Evolutionary conservation across 345 rosid genomes (phyloP).

Genomic region (Camelina hispida): DNA sequence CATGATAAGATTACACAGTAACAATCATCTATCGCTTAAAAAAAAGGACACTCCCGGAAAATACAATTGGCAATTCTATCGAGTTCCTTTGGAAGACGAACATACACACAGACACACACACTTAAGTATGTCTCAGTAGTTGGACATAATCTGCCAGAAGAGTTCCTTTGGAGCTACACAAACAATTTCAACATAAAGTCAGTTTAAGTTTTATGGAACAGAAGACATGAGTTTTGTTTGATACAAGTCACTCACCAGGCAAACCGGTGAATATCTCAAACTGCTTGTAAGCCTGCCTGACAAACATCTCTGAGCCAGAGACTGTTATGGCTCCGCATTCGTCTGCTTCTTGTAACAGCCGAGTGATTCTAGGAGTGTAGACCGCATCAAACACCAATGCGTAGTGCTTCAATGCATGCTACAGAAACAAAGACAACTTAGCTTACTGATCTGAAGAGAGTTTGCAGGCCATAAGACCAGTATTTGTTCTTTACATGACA

Average conservation of each 20-base stretch:
- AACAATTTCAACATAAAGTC: not conserved
- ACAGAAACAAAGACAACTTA: constrained; percentile 29
- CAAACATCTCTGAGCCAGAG: constrained; percentile 89
- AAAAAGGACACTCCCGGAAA: constrained; percentile 5
- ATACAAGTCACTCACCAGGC: constrained; percentile 54
- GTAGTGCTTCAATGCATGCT: constrained; percentile 75
- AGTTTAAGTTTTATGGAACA: constrained; percentile 24
- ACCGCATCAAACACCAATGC: constrained; percentile 86
- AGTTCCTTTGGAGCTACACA: constrained; percentile 86
- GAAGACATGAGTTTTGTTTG: not conserved
- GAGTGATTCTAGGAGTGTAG: constrained; percentile 82
- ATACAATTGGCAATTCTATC: constrained; percentile 16
- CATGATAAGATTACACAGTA: too few species aligned
- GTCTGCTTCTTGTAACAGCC: constrained; percentile 81
- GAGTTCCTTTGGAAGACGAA: constrained; percentile 17
- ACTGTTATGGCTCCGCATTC: constrained; percentile 77
- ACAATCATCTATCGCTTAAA: constrained; percentile 2
- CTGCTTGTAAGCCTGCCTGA: constrained; percentile 88
- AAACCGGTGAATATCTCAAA: constrained; percentile 83
- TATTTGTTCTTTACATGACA: not conserved
- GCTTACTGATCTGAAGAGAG: not conserved
- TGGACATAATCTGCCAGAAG: constrained; percentile 64
- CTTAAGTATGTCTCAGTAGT: constrained; percentile 46
- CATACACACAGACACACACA: constrained; percentile 11
- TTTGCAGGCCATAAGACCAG: not conserved